Percentiles rank a stretch among this genome's conserved stretches.
phyloP scores from a whole-genome alignment of 2,329 filamentous ascomycete genomes.

The Penicillium hordei region DNA sequence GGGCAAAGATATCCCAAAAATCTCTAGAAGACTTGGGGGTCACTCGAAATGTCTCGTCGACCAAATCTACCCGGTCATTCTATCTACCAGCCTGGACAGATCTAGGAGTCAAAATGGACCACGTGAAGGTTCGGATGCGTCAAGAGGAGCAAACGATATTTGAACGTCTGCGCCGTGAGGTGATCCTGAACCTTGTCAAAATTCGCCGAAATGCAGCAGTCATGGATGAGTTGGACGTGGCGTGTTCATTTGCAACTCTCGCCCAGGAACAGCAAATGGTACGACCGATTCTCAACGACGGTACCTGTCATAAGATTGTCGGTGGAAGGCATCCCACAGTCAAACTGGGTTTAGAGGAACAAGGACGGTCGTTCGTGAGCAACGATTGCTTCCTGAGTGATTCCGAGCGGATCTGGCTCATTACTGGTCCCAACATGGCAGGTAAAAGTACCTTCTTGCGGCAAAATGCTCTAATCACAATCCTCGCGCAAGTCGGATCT shows the following conservation, averaged over 20 bases:
- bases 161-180: slow-evolving; percentile 67
- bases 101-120: slow-evolving; percentile 77
- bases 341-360: slow-evolving; percentile 73
- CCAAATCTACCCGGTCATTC: slow-evolving; percentile 81
- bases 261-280: slow-evolving; percentile 72
- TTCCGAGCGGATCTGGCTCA: slow-evolving; percentile 66
- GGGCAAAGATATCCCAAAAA: slow-evolving; percentile 62
- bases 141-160: slow-evolving; percentile 83
- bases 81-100: slow-evolving; percentile 80
- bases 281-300: slow-evolving; percentile 69
- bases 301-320: slow-evolving; percentile 70
- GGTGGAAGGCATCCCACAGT: slow-evolving; percentile 92
- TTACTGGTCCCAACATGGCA: slow-evolving; percentile 93
- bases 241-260: slow-evolving; percentile 78
- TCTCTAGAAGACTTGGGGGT: slow-evolving; percentile 44
- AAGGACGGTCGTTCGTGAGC: slow-evolving; percentile 76
- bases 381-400: slow-evolving; percentile 87
- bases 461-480: slow-evolving; percentile 91
- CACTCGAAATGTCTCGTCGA: slow-evolving; percentile 67
- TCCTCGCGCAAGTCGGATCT: slow-evolving; percentile 87
- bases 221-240: slow-evolving; percentile 89
- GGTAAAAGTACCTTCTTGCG: slow-evolving; percentile 95
- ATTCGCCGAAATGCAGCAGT: slow-evolving; percentile 87
- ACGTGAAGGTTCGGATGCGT: slow-evolving; percentile 72
- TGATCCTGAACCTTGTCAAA: slow-evolving; percentile 78